These are phyloP conservation scores for Colletotrichum lindemuthianum DNA, from an alignment of 2,329 filamentous ascomycete species.

Conservation along the genomic window DNA sequence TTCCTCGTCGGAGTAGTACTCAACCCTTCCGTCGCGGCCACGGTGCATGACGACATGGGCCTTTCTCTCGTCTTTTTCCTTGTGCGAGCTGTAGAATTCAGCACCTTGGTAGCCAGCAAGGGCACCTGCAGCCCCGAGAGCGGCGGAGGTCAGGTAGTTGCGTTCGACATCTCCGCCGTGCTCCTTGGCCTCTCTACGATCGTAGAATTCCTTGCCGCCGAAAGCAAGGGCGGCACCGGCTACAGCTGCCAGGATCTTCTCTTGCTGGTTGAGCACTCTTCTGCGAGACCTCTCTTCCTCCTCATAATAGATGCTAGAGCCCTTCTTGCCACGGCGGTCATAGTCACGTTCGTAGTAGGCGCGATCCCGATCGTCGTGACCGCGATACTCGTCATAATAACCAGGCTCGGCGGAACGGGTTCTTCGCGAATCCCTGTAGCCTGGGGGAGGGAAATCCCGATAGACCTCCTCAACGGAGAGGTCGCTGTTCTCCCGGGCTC, in stretches of 20 bases:
- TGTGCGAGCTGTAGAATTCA: slow-evolving; percentile 70
- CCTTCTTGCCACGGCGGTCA: slow-evolving; percentile 61
- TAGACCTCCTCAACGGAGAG: slow-evolving; percentile 83
- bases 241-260: slow-evolving; percentile 74
- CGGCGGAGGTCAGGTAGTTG: slow-evolving; percentile 68
- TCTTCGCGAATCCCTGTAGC: slow-evolving; percentile 64
- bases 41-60: slow-evolving; percentile 63
- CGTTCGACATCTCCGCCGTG: slow-evolving; percentile 62
- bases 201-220: slow-evolving; percentile 73
- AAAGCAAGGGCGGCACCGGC: slow-evolving; percentile 72
- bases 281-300: slow-evolving; percentile 61
- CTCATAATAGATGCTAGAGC: slow-evolving; percentile 62
- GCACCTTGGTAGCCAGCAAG: slow-evolving; percentile 72
- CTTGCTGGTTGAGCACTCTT: slow-evolving; percentile 68
- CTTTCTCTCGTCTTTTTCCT: slow-evolving; percentile 64
- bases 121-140: slow-evolving; percentile 71
- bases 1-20: slow-evolving; percentile 68
- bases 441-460: slow-evolving; percentile 84
- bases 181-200: slow-evolving; percentile 67
- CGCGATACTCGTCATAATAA: slow-evolving; percentile 64
- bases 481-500: slow-evolving; percentile 77
- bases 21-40: slow-evolving; percentile 63
- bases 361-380: slow-evolving; percentile 57
- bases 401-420: slow-evolving; percentile 71
- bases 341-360: slow-evolving; percentile 58